Evolutionary conservation across 805 yeast species (phyloP), one percentile per base, ranked within the genome.

Genomic region (Pichia insulana): DNA sequence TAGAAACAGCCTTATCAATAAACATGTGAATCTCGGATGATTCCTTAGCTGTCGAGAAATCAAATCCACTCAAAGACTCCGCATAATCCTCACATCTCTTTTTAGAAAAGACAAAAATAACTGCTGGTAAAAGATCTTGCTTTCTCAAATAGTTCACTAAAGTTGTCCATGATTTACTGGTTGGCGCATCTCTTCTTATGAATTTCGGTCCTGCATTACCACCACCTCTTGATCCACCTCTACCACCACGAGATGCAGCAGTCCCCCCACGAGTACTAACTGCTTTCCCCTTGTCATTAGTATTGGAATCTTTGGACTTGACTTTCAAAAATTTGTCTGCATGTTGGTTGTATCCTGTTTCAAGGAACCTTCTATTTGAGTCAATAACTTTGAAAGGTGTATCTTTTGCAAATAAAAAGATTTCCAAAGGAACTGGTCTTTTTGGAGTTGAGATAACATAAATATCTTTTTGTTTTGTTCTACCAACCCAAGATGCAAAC

Each of bases 401-500:
- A 44, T 77, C 73, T 50, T 85, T 87, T 1, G 95, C 90, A 86
- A 95, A 87, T 12, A 86, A 65, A 49, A 70, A 80, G 32, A 90
- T 84, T 55, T 86, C 96, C 44, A 92, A 65, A 0, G 99, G 99
- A 18, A 92, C 94, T 0, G 99, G 99, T 59, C 99, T 79, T 59
- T 92, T 86, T 11, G 95, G 88, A 0, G 99, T 92, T 0, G 96
- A 87, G 17, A 92, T 92, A 37, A 92, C 98, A 55, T 92, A 90
- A 8, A 92, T 90, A 55, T 92, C 95, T 60, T 89, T 90, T 53
- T 86, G 89, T 58, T 92, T 92, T 0, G 98, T 92, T 61, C 98
- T 73, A 4, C 99, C 97, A 16, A 92, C 90, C 99, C 99, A 92
- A 50, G 83, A 85, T 8, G 99, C 99, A 70, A 92, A 92, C 58